phyloP scores from a whole-genome alignment of 768 basidiomycete species.

The Leccinum uliginosum region DNA sequence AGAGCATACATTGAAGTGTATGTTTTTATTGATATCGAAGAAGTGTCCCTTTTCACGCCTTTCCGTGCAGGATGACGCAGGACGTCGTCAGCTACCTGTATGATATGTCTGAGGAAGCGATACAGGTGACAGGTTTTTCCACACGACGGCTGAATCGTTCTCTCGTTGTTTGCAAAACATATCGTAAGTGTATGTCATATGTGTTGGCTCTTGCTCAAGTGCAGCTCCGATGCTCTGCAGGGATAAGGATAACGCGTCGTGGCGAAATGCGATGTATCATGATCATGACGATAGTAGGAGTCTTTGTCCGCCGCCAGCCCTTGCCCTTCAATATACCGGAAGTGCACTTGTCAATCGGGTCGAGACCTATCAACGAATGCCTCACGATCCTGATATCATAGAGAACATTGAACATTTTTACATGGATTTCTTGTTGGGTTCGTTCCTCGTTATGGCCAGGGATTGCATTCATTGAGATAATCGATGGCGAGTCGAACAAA shows the following conservation, averaged over 20 bases:
- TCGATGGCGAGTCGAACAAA: constrained; percentile 97
- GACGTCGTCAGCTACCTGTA: constrained; percentile 95
- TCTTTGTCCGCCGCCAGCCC: constrained; percentile 43
- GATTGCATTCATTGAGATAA: background rate
- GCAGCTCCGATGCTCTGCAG: constrained; percentile 13
- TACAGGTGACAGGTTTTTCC: constrained; percentile 94
- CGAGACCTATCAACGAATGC: constrained; percentile 92
- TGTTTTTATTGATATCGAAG: constrained; percentile 17
- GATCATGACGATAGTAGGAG: constrained; percentile 90
- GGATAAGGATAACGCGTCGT: constrained; percentile 32
- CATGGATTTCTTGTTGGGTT: constrained; percentile 87
- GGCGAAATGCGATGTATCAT: constrained; percentile 92
- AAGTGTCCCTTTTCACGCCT: background rate
- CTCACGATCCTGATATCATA: constrained; percentile 93
- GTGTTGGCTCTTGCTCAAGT: background rate
- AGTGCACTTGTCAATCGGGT: constrained; percentile 94
- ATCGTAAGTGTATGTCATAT: constrained; percentile 25
- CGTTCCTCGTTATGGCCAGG: background rate
- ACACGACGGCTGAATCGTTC: constrained; percentile 84
- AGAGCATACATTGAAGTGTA: constrained; percentile 92
- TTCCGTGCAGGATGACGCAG: constrained; percentile 69
- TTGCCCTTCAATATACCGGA: constrained; percentile 95
- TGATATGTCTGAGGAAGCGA: constrained; percentile 90
- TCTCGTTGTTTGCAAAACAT: constrained; percentile 56
- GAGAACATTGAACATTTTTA: constrained; percentile 96